Conservation (phyloP, 768 basidiomycete genomes). For the Suillus subalutaceus region DNA sequence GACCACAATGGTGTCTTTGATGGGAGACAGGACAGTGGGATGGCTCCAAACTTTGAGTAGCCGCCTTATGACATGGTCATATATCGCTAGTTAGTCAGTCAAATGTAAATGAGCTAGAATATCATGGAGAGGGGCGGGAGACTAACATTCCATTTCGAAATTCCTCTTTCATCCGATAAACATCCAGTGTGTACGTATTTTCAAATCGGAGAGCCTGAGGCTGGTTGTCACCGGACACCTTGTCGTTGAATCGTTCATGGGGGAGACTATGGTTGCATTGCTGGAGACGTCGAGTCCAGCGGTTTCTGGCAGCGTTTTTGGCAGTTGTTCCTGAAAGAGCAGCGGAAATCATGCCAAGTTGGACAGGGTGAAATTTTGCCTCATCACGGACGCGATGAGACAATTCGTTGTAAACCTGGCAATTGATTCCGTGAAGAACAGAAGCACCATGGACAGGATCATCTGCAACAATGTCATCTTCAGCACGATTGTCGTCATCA, state of each 20-base stretch:
- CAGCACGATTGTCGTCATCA: no score
- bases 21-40: no score
- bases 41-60: not conserved
- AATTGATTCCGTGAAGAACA: not conserved
- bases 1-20: no score
- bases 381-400: not conserved
- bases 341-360: not conserved
- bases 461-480: no score
- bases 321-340: not conserved
- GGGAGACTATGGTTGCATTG: not conserved
- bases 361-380: not conserved
- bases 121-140: not conserved
- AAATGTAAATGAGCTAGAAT: not conserved
- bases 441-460: not conserved
- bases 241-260: not conserved
- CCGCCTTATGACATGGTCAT: not conserved
- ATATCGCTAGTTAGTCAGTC: not conserved
- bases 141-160: not conserved
- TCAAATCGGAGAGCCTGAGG: not conserved
- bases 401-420: not conserved
- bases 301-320: not conserved
- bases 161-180: not conserved
- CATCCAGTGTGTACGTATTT: not conserved
- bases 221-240: not conserved
- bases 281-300: not conserved